Base-by-base conservation (phyloP, 805 yeast genomes). In the Saccharomycopsis sp. region DNA sequence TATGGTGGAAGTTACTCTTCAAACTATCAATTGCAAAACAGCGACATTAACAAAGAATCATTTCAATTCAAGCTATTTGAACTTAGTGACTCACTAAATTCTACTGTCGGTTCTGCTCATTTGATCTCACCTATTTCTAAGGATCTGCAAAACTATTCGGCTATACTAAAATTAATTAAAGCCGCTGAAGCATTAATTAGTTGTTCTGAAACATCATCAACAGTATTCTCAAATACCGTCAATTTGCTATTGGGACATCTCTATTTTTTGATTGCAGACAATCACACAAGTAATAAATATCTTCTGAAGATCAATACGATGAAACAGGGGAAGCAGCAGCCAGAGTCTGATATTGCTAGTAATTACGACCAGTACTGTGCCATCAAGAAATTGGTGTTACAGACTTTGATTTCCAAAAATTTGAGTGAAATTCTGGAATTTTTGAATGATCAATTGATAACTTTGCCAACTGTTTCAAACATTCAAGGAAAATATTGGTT, bases 401-500 rank as follows among this genome's bases (percentile, higher is more conserved):
- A 17, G 19, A 17, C 39, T 13, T 27, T 40, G 13, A 17, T 36
- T 13, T 21, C 38, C 11, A 33, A 37, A 20, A 28, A 29, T 16
- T 3, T 17, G 1, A 9, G 13, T 4, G 31, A 16, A 5, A 11
- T 40, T 11, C 36, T 35, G 14, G 6, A 9, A 3, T 43, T 41
- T 24, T 32, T 49, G 17, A 40, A 8, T 11, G 8, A 20, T 6
- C 20, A 26, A 26, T 29, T 31, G 19, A 28, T 47, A 17, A 24
- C 35, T 19, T 16, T 47, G 6, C 52, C 52, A 11, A 20, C 32
- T 8, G 23, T 33, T 19, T 42, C 48, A 19, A 49, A 49, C 37
- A 19, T 47, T 5, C 43, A 40, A 9, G 52, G 43, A 4, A 39
- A 23, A 22, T 39, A 33, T 27, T 49, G 52, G 52, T 26, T 49